phyloP scores from a whole-genome alignment of 345 rosid species.

The Isatis tinctoria region DNA sequence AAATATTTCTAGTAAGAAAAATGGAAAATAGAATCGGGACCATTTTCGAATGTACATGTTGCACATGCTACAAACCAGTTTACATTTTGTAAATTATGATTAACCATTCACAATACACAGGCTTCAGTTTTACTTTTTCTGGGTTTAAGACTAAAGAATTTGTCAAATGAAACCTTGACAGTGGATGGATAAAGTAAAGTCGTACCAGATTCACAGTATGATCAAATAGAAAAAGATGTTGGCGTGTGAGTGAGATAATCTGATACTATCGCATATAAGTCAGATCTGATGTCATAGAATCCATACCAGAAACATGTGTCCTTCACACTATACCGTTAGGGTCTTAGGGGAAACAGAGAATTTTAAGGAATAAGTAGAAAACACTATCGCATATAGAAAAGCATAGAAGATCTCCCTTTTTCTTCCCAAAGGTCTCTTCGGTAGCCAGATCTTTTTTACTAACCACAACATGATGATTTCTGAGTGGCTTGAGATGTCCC shows the following conservation, averaged over 20 bases:
- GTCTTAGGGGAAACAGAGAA: background rate
- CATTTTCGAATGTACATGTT: too few relatives aligned
- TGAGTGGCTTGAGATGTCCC: conserved; percentile 64
- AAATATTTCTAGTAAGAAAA: too few relatives aligned
- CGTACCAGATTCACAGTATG: background rate
- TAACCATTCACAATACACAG: background rate
- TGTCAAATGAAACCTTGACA: background rate
- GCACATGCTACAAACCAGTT: too few relatives aligned
- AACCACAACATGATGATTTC: conserved; percentile 81
- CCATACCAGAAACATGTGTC: conserved; percentile 10
- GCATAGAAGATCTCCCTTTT: background rate
- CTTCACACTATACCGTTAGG: conserved; percentile 12
- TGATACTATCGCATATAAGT: conserved; percentile 13
- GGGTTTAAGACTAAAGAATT: background rate
- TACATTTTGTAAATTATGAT: background rate
- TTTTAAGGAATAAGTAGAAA: conserved; percentile 2
- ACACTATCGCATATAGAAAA: conserved; percentile 7
- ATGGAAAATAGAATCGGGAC: too few relatives aligned
- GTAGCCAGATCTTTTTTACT: conserved; percentile 18
- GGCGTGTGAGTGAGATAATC: background rate
- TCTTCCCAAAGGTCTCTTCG: conserved; percentile 1
- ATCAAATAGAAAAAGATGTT: background rate
- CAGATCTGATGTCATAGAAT: conserved; percentile 16
- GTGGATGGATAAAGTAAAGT: background rate
- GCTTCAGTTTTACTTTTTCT: background rate